Evolutionary conservation across 139 green algal species (phyloP), one percentile per base, ranked within the genome.

Genomic region (Eudorina sp.): DNA sequence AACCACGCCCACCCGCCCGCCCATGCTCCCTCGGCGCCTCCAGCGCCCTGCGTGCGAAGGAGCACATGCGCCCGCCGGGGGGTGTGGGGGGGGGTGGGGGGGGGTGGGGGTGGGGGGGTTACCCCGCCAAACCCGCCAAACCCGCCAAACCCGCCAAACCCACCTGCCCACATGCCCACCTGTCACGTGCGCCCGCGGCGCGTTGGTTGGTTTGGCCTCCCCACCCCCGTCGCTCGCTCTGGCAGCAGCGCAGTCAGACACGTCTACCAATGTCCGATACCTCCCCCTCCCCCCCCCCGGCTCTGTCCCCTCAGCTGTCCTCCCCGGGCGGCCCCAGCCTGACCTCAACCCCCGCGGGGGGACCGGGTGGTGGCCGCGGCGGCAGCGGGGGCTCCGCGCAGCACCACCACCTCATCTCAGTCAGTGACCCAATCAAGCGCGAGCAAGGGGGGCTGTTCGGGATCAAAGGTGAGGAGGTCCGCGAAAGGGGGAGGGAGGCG

Each of bases 381-480:
- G 19, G 29, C 84, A 68, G 83, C 34, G 51, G 68, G 14, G 51
- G 69, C 45, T 53, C 40, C 34, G 29, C 8, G 27, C 40, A 55
- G 16, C 58, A 84, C 19, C 64, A 85, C 48, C 86, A 95, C 38
- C 68, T 84, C 4, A 92, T 98, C 78, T 91, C 62, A 3, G 94
- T 98, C 23, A 90, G 83, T 0, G 96, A 98, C 58, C 96, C 96
- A 7, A 76, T 96, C 36, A 94, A 94, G 79, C 89, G 86, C 40
- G 92, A 95, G 60, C 53, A 89, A 23, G 81, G 78, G 6, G 90
- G 91, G 27, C 70, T 96, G 84, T 88, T 97, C 51, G 93, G 93
- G 43, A 90, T 96, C 73, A 95, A 93, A 75, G 91, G 94, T 94
- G 72, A 55, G 38, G 58, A 21, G 58, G 58, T 6, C 16, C 16